Percentiles rank a stretch among this genome's conserved stretches.
Evolutionary conservation across 169 alveolate species (phyloP).

Genomic region (Plasmodium gaboni): DNA sequence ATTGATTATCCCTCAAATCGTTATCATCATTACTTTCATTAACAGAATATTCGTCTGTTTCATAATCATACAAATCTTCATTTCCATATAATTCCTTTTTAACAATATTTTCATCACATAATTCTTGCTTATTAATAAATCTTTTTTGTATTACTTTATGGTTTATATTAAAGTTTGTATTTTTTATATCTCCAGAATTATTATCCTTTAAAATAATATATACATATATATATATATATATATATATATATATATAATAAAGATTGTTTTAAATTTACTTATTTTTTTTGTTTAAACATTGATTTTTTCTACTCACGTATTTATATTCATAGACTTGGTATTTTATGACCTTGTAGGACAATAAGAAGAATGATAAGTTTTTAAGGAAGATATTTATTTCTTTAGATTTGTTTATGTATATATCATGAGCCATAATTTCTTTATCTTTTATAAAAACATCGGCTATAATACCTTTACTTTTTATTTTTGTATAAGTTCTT

Average conservation of each 20-base stretch:
- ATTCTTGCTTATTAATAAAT: conserved; percentile 32
- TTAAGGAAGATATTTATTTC: conserved; percentile 50
- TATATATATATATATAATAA: conserved; percentile 8
- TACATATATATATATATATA: background rate
- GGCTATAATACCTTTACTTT: conserved; percentile 62
- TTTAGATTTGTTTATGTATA: conserved; percentile 31
- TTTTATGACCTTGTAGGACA: conserved; percentile 42
- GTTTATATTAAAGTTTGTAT: conserved; percentile 14
- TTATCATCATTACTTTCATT: conserved; percentile 5
- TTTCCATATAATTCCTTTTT: conserved; percentile 44
- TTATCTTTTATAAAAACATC: conserved; percentile 59
- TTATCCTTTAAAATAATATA: conserved; percentile 17
- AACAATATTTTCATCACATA: conserved; percentile 36
- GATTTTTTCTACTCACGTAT: conserved; percentile 2
- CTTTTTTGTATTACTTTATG: conserved; percentile 45
- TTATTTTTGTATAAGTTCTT: conserved; percentile 56
- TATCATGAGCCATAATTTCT: conserved; percentile 39
- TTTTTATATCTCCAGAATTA: conserved; percentile 21
- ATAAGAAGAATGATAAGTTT: conserved; percentile 54
- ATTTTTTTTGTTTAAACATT: conserved; percentile 3
- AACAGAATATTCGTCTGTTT: background rate
- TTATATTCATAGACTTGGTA: conserved; percentile 59
- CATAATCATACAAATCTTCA: conserved; percentile 14
- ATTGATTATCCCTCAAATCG: background rate
- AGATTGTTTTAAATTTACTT: background rate